phyloP scores from a whole-genome alignment of 2,329 filamentous ascomycete genomes.

The Fusarium goolgardi region DNA sequence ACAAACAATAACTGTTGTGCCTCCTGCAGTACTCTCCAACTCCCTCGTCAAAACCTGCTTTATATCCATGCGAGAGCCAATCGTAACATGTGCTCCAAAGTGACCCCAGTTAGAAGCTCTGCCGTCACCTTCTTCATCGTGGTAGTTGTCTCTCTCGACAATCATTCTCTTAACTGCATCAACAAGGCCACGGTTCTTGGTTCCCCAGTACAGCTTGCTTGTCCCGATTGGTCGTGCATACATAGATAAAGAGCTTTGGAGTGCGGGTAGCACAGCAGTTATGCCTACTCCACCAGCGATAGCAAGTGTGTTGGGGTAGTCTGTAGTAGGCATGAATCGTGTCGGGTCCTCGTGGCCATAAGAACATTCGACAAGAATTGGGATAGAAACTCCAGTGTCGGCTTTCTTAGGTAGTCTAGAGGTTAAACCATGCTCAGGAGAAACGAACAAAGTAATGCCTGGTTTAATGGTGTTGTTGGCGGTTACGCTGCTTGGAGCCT shows the following conservation, averaged over 20 bases:
- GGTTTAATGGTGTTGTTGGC: neutral
- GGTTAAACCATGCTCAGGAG: conserved; percentile 42
- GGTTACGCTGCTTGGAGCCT: conserved; percentile 1
- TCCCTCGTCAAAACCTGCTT: conserved; percentile 45
- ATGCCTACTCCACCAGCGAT: conserved; percentile 51
- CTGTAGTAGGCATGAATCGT: conserved; percentile 31
- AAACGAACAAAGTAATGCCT: conserved; percentile 48
- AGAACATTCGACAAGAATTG: conserved; percentile 47
- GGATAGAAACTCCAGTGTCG: conserved; percentile 32
- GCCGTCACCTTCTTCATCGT: conserved; percentile 2
- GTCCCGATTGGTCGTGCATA: conserved; percentile 36
- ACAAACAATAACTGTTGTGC: conserved; percentile 48
- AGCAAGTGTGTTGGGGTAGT: conserved; percentile 46
- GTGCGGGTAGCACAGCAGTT: conserved; percentile 46
- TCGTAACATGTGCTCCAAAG: conserved; percentile 46
- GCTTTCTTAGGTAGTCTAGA: conserved; percentile 33
- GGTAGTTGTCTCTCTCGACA: conserved; percentile 7
- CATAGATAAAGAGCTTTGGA: conserved; percentile 39
- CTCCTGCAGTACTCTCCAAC: conserved; percentile 31
- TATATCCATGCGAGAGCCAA: conserved; percentile 48
- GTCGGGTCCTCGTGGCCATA: conserved; percentile 46
- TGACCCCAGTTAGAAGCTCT: conserved; percentile 39
- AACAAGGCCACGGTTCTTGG: conserved; percentile 43
- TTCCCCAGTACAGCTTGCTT: conserved; percentile 49
- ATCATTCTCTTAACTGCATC: conserved; percentile 45